Conservation (phyloP, 352 stramenopile species). For the Globisporangium spiculum region DNA sequence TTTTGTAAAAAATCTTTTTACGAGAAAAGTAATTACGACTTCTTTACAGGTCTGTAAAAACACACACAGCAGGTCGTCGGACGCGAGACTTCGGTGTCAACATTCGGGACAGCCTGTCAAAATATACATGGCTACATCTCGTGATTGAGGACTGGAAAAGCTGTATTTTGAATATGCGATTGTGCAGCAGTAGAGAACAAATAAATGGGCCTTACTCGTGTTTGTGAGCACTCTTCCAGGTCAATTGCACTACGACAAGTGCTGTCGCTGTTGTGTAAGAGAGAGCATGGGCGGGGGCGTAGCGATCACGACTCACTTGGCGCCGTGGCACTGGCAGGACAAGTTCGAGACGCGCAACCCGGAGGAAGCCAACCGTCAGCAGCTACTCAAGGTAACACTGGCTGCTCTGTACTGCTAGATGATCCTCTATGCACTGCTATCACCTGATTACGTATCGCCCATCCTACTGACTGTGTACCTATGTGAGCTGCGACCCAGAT, state of each 20-base stretch:
- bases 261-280: not conserved
- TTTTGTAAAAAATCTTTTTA: too few species aligned
- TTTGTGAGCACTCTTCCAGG: not conserved
- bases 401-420: too few species aligned
- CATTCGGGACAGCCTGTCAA: too few species aligned
- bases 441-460: not conserved
- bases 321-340: slow-evolving; percentile 69
- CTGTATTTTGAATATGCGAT: not conserved
- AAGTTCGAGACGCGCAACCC: slow-evolving; percentile 33
- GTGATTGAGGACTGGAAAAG: not conserved
- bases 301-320: slow-evolving; percentile 5
- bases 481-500: slow-evolving; percentile 25
- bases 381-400: slow-evolving; percentile 46
- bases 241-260: not conserved
- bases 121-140: not conserved
- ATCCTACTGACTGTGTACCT: not conserved
- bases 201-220: not conserved
- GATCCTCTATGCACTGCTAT: too few species aligned
- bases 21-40: too few species aligned
- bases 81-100: too few species aligned
- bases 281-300: not conserved
- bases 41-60: too few species aligned
- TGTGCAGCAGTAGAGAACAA: not conserved
- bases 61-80: too few species aligned
- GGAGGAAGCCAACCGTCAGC: slow-evolving; percentile 37